Conservation (phyloP, 1,284 basidiomycete species). For the Trichosporon sp. region DNA sequence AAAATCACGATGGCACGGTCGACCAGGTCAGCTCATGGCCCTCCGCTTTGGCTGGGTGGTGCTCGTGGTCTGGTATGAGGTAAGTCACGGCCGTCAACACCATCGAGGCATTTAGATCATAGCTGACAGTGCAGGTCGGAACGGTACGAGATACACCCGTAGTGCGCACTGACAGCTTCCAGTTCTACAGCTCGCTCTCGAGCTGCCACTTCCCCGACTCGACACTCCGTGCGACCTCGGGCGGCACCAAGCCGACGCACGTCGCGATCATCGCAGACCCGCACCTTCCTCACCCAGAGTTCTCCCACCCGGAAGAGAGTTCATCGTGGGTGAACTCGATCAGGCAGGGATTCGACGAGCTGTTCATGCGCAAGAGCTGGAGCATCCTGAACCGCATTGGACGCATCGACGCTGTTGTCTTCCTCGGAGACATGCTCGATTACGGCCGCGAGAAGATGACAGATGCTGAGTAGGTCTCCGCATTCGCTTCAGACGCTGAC, state of each 20-base stretch:
- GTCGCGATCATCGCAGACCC: constrained; percentile 76
- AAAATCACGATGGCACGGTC: constrained; percentile 39
- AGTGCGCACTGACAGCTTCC: not conserved
- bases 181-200: constrained; percentile 56
- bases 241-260: constrained; percentile 59
- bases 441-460: constrained; percentile 66
- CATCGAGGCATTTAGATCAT: constrained; percentile 28
- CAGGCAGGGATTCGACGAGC: constrained; percentile 65
- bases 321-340: constrained; percentile 55
- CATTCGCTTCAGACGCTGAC: constrained; percentile 18
- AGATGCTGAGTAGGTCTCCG: constrained; percentile 66
- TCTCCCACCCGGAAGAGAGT: constrained; percentile 57
- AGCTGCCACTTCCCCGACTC: constrained; percentile 55
- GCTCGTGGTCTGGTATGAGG: constrained; percentile 72
- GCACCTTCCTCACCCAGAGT: constrained; percentile 67
- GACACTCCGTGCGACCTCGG: constrained; percentile 33
- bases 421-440: constrained; percentile 78
- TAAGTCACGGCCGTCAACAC: constrained; percentile 51
- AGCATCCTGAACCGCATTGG: constrained; percentile 63
- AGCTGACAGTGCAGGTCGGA: constrained; percentile 41
- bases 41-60: constrained; percentile 66
- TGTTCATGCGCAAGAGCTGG: constrained; percentile 77
- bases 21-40: constrained; percentile 48
- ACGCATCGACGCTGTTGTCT: constrained; percentile 71
- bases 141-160: constrained; percentile 42